A percentile compares a stretch with the other conserved stretches of the same genome.
These are phyloP conservation scores for Neonectria magnoliae DNA, from an alignment of 2,329 filamentous ascomycete genomes.

Conservation along the genomic window DNA sequence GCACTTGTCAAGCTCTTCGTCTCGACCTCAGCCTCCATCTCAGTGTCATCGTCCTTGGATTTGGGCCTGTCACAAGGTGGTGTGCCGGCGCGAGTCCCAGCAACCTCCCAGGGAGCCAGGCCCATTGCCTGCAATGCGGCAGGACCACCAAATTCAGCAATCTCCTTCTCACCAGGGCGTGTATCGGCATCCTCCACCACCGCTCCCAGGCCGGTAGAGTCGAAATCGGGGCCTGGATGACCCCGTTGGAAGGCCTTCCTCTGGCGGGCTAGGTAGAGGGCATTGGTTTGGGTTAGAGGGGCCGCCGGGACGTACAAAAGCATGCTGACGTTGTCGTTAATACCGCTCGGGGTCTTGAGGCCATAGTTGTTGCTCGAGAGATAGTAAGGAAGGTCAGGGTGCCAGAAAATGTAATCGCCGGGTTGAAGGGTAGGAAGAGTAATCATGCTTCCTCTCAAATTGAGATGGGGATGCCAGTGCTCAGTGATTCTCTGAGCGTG, in stretches of 20 bases:
- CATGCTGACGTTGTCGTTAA: slow-evolving; percentile 54
- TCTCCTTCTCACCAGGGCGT: slow-evolving; percentile 61
- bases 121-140: slow-evolving; percentile 68
- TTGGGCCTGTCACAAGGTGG: slow-evolving; percentile 38
- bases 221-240: slow-evolving; percentile 65
- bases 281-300: slow-evolving; percentile 66
- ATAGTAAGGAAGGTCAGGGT: slow-evolving; percentile 66
- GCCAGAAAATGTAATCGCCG: slow-evolving; percentile 69
- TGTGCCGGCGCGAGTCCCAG: slow-evolving; percentile 44
- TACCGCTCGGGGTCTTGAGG: slow-evolving; percentile 42
- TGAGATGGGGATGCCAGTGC: slow-evolving; percentile 66
- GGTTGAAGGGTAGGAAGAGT: slow-evolving; percentile 64
- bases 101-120: slow-evolving; percentile 60
- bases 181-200: slow-evolving; percentile 62
- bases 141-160: slow-evolving; percentile 60
- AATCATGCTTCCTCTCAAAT: slow-evolving; percentile 62
- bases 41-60: slow-evolving; percentile 41
- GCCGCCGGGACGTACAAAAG: slow-evolving; percentile 66
- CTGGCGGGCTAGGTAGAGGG: slow-evolving; percentile 66
- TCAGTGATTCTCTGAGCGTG: slow-evolving; percentile 68
- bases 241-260: slow-evolving; percentile 66
- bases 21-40: slow-evolving; percentile 39
- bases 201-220: slow-evolving; percentile 59
- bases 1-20: slow-evolving; percentile 40
- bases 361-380: slow-evolving; percentile 55